Evolutionary conservation across 768 basidiomycete genomes (phyloP), one percentile per base, ranked within the genome.

Genomic region (Tremella mesenterica): DNA sequence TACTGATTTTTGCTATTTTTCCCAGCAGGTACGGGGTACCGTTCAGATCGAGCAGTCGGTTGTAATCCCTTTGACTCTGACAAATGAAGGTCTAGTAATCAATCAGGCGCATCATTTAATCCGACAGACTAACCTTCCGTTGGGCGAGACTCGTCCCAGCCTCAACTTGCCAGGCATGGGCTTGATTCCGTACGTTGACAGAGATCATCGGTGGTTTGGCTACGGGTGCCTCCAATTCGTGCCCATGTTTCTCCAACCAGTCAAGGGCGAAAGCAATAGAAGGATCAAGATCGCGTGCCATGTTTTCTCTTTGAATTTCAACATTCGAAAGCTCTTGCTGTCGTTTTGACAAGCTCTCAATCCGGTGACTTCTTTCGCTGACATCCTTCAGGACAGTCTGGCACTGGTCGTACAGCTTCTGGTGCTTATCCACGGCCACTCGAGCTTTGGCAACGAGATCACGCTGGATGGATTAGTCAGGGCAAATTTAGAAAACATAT

Each of bases 191-290:
- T 13, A 93, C 79, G 18, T 75, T 82, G 36, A 89, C 74, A 12
- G 81, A 80, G 53, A 99, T 77, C 60, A 83, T 76, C 0, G 90
- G 82, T 14, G 95, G 93, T 71, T 91, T 87, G 54, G 85, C 82
- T n/a, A 96, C 82, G 50, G 83, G 79, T 80, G 83, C 83, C 69
- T 80, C 81, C 76, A 97, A 90, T 53, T 75, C 74, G 56, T 79
- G 45, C 44, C 75, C 77, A 64, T 91, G 83, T 12, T 63, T 20
- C 21, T 45, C 34, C 20, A 71, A 55, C 69, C 69, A 73, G 12
- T 67, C 55, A 14, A 73, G 53, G 12, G 63, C 52, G 36, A 52
- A 73, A 1, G 27, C 60, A 20, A 64, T 61, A 1, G 61, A 64
- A 4, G 59, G 56, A 61, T 91, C 85, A 77, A 78, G 79, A 1